A percentile compares a stretch with the other conserved stretches of the same genome.
phyloP scores from a whole-genome alignment of 345 rosid species.

The Dimocarpus longan region DNA sequence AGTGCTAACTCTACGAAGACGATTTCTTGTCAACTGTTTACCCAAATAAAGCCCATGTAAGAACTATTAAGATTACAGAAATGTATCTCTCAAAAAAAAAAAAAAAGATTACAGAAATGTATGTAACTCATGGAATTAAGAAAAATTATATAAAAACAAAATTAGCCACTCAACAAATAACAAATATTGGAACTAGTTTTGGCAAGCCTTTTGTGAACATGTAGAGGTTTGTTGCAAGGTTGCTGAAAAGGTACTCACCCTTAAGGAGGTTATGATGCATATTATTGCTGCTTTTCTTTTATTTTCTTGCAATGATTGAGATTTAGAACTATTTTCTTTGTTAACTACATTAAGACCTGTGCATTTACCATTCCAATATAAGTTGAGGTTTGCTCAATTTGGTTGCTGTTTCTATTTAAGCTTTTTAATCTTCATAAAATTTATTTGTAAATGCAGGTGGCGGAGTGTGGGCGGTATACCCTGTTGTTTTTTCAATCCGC shows the following conservation, averaged over 20 bases:
- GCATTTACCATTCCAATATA: neutral
- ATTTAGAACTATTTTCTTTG: neutral
- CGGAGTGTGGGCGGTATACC: conserved; percentile 84
- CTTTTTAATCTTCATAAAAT: conserved; percentile 15
- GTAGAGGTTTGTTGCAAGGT: neutral
- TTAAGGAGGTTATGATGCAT: neutral
- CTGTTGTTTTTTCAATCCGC: conserved; percentile 74
- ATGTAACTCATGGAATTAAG: neutral
- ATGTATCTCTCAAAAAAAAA: too few relatives aligned
- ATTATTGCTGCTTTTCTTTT: neutral
- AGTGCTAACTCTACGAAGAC: neutral
- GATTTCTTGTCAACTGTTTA: neutral
- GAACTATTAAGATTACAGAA: neutral
- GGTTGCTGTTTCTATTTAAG: neutral
- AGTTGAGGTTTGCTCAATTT: neutral
- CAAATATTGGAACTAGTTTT: neutral
- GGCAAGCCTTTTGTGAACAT: neutral
- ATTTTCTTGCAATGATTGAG: neutral
- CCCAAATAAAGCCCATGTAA: neutral
- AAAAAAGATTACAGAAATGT: neutral
- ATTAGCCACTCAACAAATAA: neutral
- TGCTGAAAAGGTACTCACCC: neutral
- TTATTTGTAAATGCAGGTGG: conserved; percentile 61
- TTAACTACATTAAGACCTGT: neutral
- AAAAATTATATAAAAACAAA: neutral